Evolutionary conservation across 2,329 filamentous ascomycete genomes (phyloP), one percentile per base, ranked within the genome.

Genomic region (Chaetomiaceae sp.): DNA sequence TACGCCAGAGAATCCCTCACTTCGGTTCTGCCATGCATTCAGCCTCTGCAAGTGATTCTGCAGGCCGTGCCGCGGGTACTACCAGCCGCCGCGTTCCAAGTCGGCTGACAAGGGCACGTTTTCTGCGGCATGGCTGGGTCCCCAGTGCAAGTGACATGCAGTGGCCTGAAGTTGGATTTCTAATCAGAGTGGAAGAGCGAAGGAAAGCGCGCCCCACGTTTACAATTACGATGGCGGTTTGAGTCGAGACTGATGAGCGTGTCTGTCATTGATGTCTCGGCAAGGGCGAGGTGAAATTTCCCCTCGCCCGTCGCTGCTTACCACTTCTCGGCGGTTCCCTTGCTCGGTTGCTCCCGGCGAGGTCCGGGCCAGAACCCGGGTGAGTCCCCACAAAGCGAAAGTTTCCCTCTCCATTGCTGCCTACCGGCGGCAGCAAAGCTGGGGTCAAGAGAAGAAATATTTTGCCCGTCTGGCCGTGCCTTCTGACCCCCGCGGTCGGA

Each of bases 401-500:
- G 19, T 38, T 15, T 6, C 22, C 6, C 6, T 9, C 5, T 24
- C 22, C n/a, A n/a, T n/a, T n/a, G n/a, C n/a, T n/a, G n/a, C n/a
- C n/a, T n/a, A n/a, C n/a, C n/a, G n/a, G 22, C 6, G 9, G 22
- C 22, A 37, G 24, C 27, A 4, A 15, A 5, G 19, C 19, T 6
- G 36, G 38, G 22, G 32, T 40, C 32, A 6, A 5, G 22, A 24
- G 41, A 48, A 38, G 39, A 46, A 43, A 43, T 26, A n/a, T 46
- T 39, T 24, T 24, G 22, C 27, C 34, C 29, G 29, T 38, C 30
- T 33, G 42, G n/a, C 26, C 26, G 9, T 12, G 11, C 34, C 35
- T 33, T 27, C 17, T 43, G 24, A 40, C 22, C 43, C 41, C 48
- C 44, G 44, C 44, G 30, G 27, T 34, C 44, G 48, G 45, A 50